Evolutionary conservation across 352 stramenopile species (phyloP).

Genomic region (Phytophthora vignae): DNA sequence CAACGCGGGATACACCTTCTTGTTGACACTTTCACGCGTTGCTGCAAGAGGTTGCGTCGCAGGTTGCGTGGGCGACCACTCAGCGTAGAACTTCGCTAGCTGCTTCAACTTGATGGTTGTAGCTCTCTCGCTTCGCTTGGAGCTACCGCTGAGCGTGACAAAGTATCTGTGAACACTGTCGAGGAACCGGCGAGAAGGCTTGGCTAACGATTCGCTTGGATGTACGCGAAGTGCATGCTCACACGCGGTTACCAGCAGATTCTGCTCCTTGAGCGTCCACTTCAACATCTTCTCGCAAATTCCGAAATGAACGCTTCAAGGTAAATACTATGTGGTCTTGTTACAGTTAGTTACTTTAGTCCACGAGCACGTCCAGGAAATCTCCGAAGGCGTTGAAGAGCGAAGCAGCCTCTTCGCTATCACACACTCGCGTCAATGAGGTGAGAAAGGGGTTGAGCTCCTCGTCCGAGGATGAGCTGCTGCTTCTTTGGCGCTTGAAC

Average conservation of each 20-base stretch:
- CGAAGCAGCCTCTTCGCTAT: conserved; percentile 66
- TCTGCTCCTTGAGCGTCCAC: neutral
- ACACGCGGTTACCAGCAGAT: neutral
- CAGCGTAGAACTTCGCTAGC: no score
- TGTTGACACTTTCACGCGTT: no score
- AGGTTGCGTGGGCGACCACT: no score
- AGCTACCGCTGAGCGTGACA: no score
- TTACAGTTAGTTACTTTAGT: conserved; percentile 28
- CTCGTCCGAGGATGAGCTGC: conserved; percentile 16
- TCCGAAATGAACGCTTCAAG: neutral
- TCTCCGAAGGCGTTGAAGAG: conserved; percentile 79
- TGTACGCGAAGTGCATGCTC: neutral
- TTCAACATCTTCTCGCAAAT: neutral
- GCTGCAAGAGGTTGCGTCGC: no score
- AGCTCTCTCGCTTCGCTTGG: no score
- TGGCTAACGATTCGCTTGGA: neutral
- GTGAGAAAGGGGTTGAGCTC: conserved; percentile 45
- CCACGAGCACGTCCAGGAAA: conserved; percentile 73
- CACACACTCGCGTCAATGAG: conserved; percentile 61
- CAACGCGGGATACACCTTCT: no score
- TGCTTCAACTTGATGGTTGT: no score
- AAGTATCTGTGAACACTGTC: no score
- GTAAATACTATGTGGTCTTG: no score
- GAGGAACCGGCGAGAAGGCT: neutral
- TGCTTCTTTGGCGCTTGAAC: conserved; percentile 22